Percentiles rank a stretch among this genome's conserved stretches.
Evolutionary conservation across 2,329 filamentous ascomycete species (phyloP).

Genomic region (Fusarium cicatricum): DNA sequence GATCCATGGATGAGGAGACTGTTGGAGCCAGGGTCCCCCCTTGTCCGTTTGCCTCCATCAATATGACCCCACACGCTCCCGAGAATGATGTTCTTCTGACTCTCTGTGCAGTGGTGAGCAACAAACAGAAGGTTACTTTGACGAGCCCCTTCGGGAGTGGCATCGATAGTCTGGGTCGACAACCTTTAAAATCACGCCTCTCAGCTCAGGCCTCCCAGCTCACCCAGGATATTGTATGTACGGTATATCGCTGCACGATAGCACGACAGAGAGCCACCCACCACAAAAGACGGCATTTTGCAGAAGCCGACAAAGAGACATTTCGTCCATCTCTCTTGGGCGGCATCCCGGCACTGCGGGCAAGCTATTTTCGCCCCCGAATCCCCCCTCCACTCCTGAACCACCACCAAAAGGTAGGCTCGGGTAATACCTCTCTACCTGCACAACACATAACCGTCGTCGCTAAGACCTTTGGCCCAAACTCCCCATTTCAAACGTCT

Average conservation of each 20-base stretch:
- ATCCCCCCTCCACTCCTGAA: conserved; percentile 24
- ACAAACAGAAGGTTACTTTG: conserved; percentile 17
- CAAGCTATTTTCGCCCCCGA: conserved; percentile 35
- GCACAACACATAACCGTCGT: conserved; percentile 25
- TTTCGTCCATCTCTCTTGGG: conserved; percentile 22
- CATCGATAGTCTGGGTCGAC: conserved; percentile 6
- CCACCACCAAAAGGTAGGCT: conserved; percentile 17
- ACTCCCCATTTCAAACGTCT: conserved; percentile 12
- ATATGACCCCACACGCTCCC: conserved; percentile 35
- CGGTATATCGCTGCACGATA: neutral
- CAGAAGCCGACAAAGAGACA: conserved; percentile 10
- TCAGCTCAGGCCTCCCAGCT: conserved; percentile 20
- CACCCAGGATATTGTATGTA: neutral
- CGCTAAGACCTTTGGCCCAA: conserved; percentile 7
- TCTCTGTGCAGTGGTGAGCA: conserved; percentile 24
- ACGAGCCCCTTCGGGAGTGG: conserved; percentile 22
- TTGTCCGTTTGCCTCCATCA: conserved; percentile 30
- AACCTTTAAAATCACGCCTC: conserved; percentile 17
- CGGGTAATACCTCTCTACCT: conserved; percentile 21
- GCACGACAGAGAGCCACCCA: conserved; percentile 9
- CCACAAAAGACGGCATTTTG: conserved; percentile 9
- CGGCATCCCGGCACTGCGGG: conserved; percentile 29
- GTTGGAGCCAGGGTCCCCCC: conserved; percentile 26
- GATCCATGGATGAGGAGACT: conserved; percentile 31
- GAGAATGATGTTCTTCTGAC: conserved; percentile 37